Evolutionary conservation across 179 eudicot genomes (phyloP), one percentile per base, ranked within the genome.

Genomic region (Spergularia azorica): DNA sequence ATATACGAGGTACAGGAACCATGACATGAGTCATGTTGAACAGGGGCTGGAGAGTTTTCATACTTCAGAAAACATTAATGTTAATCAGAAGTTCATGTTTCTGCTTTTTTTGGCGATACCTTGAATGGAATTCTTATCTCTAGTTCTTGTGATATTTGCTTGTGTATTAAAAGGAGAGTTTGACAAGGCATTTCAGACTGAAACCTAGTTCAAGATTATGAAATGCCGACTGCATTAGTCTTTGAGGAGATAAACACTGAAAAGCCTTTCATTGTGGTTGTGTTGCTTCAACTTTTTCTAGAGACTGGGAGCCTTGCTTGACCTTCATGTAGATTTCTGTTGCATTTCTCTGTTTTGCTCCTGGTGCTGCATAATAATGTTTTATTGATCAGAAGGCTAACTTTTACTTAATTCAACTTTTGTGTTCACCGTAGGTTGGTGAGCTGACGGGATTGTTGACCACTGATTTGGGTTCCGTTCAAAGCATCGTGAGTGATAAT

Each of bases 401-500:
- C 5, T 26, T 46, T 4, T 17, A 13, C 56, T 46, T 71, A 60
- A 43, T 57, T 72, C 20, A 73, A 32, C 50, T 16, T 64, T 18
- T 70, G 55, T 70, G 75, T 38, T 77, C 72, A 18, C 78, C 76
- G 77, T 71, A 95, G 97, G 97, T 93, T 85, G 99, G 99, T 66
- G 99, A 95, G 80, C 88, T 95, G 74, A 91, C 97, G 78, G 94
- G 97, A 72, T 82, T 93, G 70, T 76, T 93, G 87, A 95, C 99
- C 77, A 89, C 99, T 82, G 99, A 95, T 85, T 86, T 95, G 90
- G 95, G 97, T 65, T 89, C 99, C 38, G 86, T 95, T 38, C 90
- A 95, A 80, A 86, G 76, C 80, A 87, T 91, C 71, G 95, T 95
- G 73, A 90, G 90, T 78, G 99, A 95, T 72, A 95, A 93, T 63